phyloP scores from a whole-genome alignment of 1,284 basidiomycete genomes.

The Somion occarium region DNA sequence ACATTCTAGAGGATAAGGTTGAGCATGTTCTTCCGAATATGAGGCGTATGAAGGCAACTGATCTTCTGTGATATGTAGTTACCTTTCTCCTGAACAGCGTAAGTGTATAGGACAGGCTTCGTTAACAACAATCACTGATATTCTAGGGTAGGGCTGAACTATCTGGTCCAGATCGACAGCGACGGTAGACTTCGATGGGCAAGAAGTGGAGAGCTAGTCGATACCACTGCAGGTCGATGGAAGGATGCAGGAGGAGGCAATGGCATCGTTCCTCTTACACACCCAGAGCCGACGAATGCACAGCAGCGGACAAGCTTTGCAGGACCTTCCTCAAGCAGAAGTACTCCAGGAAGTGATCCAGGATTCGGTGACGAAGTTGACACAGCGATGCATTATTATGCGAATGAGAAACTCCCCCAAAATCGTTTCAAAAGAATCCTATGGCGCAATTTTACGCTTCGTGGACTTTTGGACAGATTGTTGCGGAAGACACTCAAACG shows the following conservation, averaged over 20 bases:
- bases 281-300: constrained; percentile 18
- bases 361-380: constrained; percentile 26
- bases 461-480: constrained; percentile 52
- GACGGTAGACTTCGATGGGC: constrained; percentile 73
- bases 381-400: constrained; percentile 54
- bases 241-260: constrained; percentile 54
- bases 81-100: constrained; percentile 67
- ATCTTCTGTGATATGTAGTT: constrained; percentile 33
- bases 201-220: constrained; percentile 56
- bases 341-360: constrained; percentile 10
- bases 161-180: constrained; percentile 58
- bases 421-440: constrained; percentile 37
- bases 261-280: constrained; percentile 50
- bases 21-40: not conserved
- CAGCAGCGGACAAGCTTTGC: constrained; percentile 25
- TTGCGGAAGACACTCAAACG: constrained; percentile 56
- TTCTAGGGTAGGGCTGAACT: constrained; percentile 60
- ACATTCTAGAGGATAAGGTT: not conserved
- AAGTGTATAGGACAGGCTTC: constrained; percentile 11
- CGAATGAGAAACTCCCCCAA: constrained; percentile 29
- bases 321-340: constrained; percentile 2
- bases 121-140: not conserved
- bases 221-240: constrained; percentile 60
- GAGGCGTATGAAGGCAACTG: constrained; percentile 34
- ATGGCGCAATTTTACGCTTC: constrained; percentile 43